Evolutionary conservation across 345 rosid genomes (phyloP).

Genomic region (Raphanus sativus): DNA sequence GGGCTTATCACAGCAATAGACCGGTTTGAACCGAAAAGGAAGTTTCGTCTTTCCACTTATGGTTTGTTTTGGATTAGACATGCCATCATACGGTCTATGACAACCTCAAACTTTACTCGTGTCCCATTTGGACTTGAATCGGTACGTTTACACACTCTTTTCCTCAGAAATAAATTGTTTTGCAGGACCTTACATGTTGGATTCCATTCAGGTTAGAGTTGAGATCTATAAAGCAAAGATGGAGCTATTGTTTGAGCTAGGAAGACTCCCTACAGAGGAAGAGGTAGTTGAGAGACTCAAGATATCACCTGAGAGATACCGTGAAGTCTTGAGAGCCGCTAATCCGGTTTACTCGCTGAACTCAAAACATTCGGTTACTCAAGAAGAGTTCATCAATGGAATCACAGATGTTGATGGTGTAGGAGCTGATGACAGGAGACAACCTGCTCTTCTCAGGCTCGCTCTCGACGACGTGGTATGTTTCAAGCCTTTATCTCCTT

Average conservation of each 20-base stretch:
- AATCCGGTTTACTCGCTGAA: constrained; percentile 72
- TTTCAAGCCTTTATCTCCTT: constrained; percentile 6
- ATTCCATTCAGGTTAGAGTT: constrained; percentile 60
- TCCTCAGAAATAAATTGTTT: not conserved
- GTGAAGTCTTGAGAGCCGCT: constrained; percentile 72
- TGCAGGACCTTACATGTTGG: not conserved
- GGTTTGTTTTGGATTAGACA: constrained; percentile 94
- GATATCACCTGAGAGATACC: constrained; percentile 81
- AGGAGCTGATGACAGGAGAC: constrained; percentile 63
- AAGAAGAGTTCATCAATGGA: constrained; percentile 79
- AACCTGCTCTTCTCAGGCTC: constrained; percentile 87
- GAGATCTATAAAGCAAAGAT: constrained; percentile 75
- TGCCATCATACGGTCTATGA: constrained; percentile 88
- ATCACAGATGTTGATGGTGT: constrained; percentile 72
- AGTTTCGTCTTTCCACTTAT: constrained; percentile 77
- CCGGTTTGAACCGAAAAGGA: constrained; percentile 82
- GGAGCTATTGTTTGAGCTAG: constrained; percentile 63
- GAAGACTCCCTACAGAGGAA: constrained; percentile 67
- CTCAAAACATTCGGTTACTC: constrained; percentile 67
- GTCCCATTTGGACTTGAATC: constrained; percentile 93
- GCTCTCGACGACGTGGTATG: constrained; percentile 96
- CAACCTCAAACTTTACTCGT: constrained; percentile 77
- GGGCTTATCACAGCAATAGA: constrained; percentile 91
- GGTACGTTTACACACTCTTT: constrained; percentile 44
- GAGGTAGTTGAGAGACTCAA: constrained; percentile 64